These are phyloP conservation scores for Canna indica DNA, from an alignment of 176 grass and related monocot genomes.

Conservation along the genomic window DNA sequence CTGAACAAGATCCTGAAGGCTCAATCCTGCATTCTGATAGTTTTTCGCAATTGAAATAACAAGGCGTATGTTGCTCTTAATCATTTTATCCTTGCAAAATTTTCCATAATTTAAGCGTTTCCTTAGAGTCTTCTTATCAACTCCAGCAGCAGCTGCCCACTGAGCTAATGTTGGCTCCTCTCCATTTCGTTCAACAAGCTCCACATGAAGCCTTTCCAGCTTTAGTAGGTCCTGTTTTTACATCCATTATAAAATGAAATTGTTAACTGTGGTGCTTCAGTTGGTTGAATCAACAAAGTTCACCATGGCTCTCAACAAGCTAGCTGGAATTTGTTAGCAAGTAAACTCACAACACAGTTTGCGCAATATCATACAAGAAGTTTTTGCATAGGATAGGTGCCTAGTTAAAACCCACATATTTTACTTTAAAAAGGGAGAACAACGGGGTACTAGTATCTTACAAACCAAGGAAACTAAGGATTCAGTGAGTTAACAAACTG, in stretches of 20 bases:
- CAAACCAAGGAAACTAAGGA: background rate
- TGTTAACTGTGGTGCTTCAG: background rate
- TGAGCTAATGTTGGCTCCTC: constrained; percentile 51
- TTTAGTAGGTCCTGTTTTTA: constrained; percentile 55
- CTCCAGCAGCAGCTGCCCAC: constrained; percentile 64
- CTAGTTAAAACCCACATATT: background rate
- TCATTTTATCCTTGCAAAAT: constrained; percentile 76
- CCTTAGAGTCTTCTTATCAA: constrained; percentile 49
- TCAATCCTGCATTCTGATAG: constrained; percentile 41
- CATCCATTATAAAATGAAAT: constrained; percentile 8
- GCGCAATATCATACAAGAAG: background rate
- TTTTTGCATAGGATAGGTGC: background rate
- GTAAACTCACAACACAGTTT: background rate
- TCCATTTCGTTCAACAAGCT: constrained; percentile 33
- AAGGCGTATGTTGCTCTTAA: constrained; percentile 72
- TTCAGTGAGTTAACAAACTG: too few species aligned
- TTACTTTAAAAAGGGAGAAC: background rate
- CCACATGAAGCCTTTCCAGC: constrained; percentile 40
- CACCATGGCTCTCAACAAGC: background rate
- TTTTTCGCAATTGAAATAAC: constrained; percentile 85
- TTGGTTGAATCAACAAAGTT: background rate
- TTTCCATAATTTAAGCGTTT: constrained; percentile 49
- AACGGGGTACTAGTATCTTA: background rate
- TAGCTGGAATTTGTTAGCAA: background rate
- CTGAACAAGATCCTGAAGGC: constrained; percentile 85